phyloP scores from a whole-genome alignment of 306 rosid species.

The Fragaria ananassa region DNA sequence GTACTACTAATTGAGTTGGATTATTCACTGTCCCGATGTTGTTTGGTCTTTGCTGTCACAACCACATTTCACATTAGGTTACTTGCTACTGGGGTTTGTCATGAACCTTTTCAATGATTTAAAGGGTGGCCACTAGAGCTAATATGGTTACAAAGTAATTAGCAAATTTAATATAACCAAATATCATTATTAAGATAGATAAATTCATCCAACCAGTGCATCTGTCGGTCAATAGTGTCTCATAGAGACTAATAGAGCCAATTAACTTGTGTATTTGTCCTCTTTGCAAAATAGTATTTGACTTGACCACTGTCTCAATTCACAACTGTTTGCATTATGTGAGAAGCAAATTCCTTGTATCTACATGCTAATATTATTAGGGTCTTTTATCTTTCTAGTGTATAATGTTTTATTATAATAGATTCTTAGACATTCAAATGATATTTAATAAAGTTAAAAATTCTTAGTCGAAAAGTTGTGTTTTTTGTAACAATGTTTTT shows the following conservation, averaged over 20 bases:
- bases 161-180: background rate
- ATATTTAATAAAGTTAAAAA: too few species aligned
- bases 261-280: background rate
- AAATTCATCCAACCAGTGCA: background rate
- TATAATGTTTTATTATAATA: too few species aligned
- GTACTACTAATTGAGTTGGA: background rate
- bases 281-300: background rate
- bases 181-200: background rate
- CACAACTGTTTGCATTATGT: background rate
- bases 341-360: background rate
- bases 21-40: background rate
- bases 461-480: too few species aligned
- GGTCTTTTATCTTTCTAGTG: too few species aligned
- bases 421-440: too few species aligned
- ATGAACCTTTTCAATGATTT: slow-evolving; percentile 6
- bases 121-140: background rate
- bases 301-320: background rate
- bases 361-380: too few species aligned
- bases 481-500: too few species aligned
- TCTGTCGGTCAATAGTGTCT: slow-evolving; percentile 26
- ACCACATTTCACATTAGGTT: background rate
- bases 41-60: slow-evolving; percentile 19
- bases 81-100: too few species aligned
- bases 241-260: background rate
- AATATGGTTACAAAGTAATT: background rate